Evolutionary conservation across 2,329 filamentous ascomycete species (phyloP).

Genomic region (Exophiala phaeomuriformis): DNA sequence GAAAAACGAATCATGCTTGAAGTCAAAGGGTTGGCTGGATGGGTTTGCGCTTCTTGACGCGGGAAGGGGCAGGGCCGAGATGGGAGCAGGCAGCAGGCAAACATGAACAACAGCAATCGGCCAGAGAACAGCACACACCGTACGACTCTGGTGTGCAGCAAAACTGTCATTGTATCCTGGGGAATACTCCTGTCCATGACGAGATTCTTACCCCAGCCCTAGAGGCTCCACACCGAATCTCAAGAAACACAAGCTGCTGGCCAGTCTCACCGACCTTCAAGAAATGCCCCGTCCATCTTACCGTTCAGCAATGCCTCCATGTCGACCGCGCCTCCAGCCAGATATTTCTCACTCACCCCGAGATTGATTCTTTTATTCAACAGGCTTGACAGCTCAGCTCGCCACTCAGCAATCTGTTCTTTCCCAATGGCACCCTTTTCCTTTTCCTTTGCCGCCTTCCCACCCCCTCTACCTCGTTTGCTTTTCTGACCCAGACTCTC

Average conservation of each 20-base stretch:
- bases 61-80: slow-evolving; percentile 1
- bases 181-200: too few species aligned
- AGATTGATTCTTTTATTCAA: slow-evolving; percentile 70
- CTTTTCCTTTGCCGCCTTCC: slow-evolving; percentile 65
- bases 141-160: not conserved
- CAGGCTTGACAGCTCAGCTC: slow-evolving; percentile 64
- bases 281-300: slow-evolving; percentile 29
- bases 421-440: slow-evolving; percentile 57
- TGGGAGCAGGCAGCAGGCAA: not conserved
- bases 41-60: not conserved
- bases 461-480: slow-evolving; percentile 64
- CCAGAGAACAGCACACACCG: too few species aligned
- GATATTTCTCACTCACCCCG: slow-evolving; percentile 79
- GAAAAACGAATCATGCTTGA: not conserved
- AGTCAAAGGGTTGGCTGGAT: too few species aligned
- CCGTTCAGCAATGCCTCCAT: slow-evolving; percentile 64
- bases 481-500: slow-evolving; percentile 53
- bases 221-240: too few species aligned
- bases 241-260: not conserved
- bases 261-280: slow-evolving; percentile 11
- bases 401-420: slow-evolving; percentile 61
- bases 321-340: slow-evolving; percentile 79
- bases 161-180: not conserved
- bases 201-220: not conserved
- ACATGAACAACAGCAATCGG: not conserved